phyloP scores from a whole-genome alignment of 306 rosid species.

The Arachis stenosperma region DNA sequence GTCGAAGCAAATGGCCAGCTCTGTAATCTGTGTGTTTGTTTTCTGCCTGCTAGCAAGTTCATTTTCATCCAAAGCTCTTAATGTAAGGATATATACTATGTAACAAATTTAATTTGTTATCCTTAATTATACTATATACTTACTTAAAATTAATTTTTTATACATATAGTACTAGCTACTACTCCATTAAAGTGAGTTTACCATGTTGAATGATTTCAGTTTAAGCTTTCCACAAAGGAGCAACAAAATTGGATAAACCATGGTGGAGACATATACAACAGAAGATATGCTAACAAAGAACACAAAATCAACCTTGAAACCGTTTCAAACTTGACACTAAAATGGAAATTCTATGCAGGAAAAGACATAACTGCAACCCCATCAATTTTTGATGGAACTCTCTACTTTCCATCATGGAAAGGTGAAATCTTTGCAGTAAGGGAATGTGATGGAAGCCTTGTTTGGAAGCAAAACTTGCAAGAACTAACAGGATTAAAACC shows the following conservation, averaged over 20 bases:
- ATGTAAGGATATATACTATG: constrained; percentile 3
- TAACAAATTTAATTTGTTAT: neutral
- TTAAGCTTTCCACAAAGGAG: neutral
- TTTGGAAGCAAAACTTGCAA: constrained; percentile 43
- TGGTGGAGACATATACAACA: constrained; percentile 63
- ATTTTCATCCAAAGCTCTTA: neutral
- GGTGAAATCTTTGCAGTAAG: constrained; percentile 58
- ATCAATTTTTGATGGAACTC: constrained; percentile 44
- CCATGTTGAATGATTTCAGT: constrained; percentile 7
- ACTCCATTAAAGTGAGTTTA: neutral
- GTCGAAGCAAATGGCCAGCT: neutral
- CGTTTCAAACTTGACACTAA: constrained; percentile 39
- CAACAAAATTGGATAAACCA: constrained; percentile 62
- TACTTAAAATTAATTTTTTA: too few species aligned
- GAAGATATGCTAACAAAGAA: constrained; percentile 63
- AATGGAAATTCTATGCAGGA: constrained; percentile 63
- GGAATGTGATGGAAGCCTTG: constrained; percentile 30
- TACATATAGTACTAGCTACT: neutral
- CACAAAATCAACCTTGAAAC: constrained; percentile 53
- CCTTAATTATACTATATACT: neutral
- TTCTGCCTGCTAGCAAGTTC: constrained; percentile 23
- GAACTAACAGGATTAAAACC: constrained; percentile 48
- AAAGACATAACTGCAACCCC: constrained; percentile 64
- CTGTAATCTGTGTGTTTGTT: neutral
- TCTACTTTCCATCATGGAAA: constrained; percentile 74